These are phyloP conservation scores for Ceriops tagal DNA, from an alignment of 345 rosid genomes.

Conservation along the genomic window DNA sequence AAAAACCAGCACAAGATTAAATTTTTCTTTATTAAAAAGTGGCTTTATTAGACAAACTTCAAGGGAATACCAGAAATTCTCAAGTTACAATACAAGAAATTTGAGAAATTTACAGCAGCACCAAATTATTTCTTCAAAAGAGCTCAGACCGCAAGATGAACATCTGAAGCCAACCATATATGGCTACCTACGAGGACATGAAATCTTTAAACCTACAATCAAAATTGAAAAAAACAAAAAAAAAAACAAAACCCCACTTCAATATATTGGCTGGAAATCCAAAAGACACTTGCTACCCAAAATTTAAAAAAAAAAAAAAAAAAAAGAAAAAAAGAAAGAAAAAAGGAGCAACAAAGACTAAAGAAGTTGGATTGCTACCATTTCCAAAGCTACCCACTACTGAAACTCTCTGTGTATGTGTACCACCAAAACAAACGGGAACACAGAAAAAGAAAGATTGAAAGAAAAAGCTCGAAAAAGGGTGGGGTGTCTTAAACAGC, in stretches of 20 bases:
- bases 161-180: conserved; percentile 1
- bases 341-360: conserved; percentile 22
- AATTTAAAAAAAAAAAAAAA: neutral
- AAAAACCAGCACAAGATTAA: neutral
- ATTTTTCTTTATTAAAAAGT: neutral
- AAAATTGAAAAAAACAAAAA: neutral
- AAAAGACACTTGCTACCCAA: conserved; percentile 17
- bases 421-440: conserved; percentile 26
- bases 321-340: neutral
- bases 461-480: conserved; percentile 36
- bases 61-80: conserved; percentile 14
- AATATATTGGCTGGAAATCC: conserved; percentile 19
- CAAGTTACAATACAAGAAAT: conserved; percentile 20
- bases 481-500: conserved; percentile 17
- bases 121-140: conserved; percentile 12
- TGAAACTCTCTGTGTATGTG: conserved; percentile 13
- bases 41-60: conserved; percentile 22
- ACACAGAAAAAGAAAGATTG: conserved; percentile 27
- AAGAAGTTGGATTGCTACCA: conserved; percentile 21
- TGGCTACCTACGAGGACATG: neutral
- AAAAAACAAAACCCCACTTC: neutral
- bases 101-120: conserved; percentile 8
- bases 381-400: conserved; percentile 32
- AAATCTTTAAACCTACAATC: too few relatives aligned
- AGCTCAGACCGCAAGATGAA: conserved; percentile 21